Percentiles rank a stretch among this genome's conserved stretches.
phyloP scores from a whole-genome alignment of 805 yeast species.

The Yarrowia keelungensis region DNA sequence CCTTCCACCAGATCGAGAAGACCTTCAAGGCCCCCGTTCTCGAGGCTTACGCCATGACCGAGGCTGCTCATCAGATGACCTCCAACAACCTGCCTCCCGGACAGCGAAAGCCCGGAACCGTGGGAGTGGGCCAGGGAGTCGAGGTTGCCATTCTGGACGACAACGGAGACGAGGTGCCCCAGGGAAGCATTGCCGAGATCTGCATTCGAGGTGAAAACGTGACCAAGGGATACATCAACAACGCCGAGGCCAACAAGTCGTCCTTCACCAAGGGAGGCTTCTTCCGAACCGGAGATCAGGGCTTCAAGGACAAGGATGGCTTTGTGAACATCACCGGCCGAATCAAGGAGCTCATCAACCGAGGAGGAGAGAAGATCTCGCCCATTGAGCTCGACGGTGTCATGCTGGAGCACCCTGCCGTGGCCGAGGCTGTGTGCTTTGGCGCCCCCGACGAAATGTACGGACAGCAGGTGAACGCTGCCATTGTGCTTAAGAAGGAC shows the following conservation, averaged over 20 bases:
- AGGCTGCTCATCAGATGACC: slow-evolving; percentile 81
- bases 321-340: slow-evolving; percentile 70
- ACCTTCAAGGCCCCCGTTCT: slow-evolving; percentile 70
- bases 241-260: slow-evolving; percentile 72
- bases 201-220: slow-evolving; percentile 71
- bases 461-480: slow-evolving; percentile 76
- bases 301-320: slow-evolving; percentile 64
- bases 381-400: slow-evolving; percentile 74
- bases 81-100: slow-evolving; percentile 73
- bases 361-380: slow-evolving; percentile 80
- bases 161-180: slow-evolving; percentile 56
- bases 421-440: slow-evolving; percentile 73
- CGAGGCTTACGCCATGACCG: slow-evolving; percentile 84
- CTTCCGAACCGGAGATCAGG: slow-evolving; percentile 84
- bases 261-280: slow-evolving; percentile 65
- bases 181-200: slow-evolving; percentile 71
- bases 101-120: slow-evolving; percentile 71
- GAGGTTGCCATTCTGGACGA: slow-evolving; percentile 64
- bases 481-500: slow-evolving; percentile 62
- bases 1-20: slow-evolving; percentile 63
- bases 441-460: slow-evolving; percentile 72
- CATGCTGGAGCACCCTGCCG: slow-evolving; percentile 65
- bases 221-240: slow-evolving; percentile 74
- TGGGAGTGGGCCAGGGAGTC: slow-evolving; percentile 75
- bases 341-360: slow-evolving; percentile 73